Evolutionary conservation across 257 asterid species (phyloP), one percentile per base, ranked within the genome.

Genomic region (Nicotiana knightiana): DNA sequence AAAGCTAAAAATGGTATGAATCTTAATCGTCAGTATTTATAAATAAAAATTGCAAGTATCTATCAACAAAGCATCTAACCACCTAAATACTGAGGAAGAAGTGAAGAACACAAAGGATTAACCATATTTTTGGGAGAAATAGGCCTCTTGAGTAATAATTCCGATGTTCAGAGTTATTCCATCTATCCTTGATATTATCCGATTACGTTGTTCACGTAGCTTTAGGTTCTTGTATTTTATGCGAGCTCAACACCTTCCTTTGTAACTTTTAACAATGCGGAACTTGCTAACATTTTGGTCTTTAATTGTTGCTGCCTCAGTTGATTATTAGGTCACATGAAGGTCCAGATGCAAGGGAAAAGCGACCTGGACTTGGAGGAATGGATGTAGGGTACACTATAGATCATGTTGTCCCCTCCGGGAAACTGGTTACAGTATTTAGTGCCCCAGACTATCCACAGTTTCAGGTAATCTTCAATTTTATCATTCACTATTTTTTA

Each of bases 371-470:
- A 80, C 91, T 96, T 46, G 89, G 90, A 58, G 93, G 92, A 85
- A 96, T 96, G 98, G 90, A 93, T 87, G 79, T 82, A 80, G 99
- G 99, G 46, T 94, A 93, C 85, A 94, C 99, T 15, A 76, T 94
- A 79, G 99, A 96, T 87, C 98, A 94, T 88, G 79, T 88, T 83
- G 97, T 93, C 59, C 92, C 91, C 32, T 96, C 98, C 0, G 98
- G 99, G 81, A 94, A 89, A 86, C 93, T 94, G 83, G 88, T 96
- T 81, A 96, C 99, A 33, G 77, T 96, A 82, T 96, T 96, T 90
- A 96, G 99, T 83, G 99, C 98, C 77, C 99, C 99, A 67, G 98
- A 96, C 86, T 94, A 96, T 87, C 99, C 98, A 70, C 99, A 96
- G 79, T 96, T 96, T 85, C 99, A 93, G 97, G 99, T 96, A 32